Evolutionary conservation across 257 asterid genomes (phyloP), one percentile per base, ranked within the genome.

Genomic region (Leonotis leonurus): DNA sequence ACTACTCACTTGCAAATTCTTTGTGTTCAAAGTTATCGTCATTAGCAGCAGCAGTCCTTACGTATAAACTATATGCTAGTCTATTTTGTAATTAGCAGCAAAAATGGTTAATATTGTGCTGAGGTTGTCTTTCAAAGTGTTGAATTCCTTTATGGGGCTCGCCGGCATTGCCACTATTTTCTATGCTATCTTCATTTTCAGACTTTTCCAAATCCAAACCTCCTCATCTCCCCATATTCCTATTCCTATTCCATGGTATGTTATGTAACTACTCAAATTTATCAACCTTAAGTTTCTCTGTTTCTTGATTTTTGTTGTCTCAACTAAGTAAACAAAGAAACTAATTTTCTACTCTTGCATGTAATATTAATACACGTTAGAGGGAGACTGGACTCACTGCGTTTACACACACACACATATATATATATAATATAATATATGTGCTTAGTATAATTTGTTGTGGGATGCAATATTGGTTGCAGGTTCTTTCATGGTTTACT

Each of bases 401-500:
- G n/a, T n/a, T n/a, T n/a, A n/a, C n/a, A n/a, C n/a, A n/a, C n/a
- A n/a, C n/a, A n/a, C n/a, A n/a, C n/a, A n/a, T n/a, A n/a, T n/a
- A n/a, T n/a, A n/a, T n/a, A n/a, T n/a, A n/a, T n/a, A n/a, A n/a
- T n/a, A n/a, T n/a, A n/a, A n/a, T n/a, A n/a, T n/a, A n/a, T n/a
- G n/a, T n/a, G n/a, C n/a, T n/a, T n/a, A n/a, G 22, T 36, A 20
- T 22, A 8, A 37, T 55, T 1, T 29, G 8, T 3, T 16, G 14
- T 14, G 35, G 14, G 39, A 37, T 37, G 44, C 39, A 10, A 29
- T 37, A 3, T 39, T 8, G 1, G 30, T 64, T 63, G 73, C 87
- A 85, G 89, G 89, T 78, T 74, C 18, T 74, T 80, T 65, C 87
- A 78, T 65, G 87, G 79, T 25, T 77, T 80, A 61, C 75, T 82